Base-by-base conservation (phyloP, 768 basidiomycete species). In the Crassisporium funariophilum region DNA sequence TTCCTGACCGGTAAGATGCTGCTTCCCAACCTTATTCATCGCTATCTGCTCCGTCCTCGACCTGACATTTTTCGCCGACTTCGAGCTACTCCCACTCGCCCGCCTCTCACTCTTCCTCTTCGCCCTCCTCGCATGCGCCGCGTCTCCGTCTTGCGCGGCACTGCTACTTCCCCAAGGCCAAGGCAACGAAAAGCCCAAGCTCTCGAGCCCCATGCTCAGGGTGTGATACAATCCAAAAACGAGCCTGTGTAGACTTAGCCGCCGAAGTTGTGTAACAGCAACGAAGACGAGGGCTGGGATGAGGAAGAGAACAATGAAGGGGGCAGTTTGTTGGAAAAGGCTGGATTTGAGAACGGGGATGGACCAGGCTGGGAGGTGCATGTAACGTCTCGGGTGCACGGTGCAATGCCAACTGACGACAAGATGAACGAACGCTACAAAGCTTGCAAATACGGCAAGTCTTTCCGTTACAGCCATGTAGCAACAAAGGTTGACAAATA, bases 81-180 rank as follows among this genome's bases (percentile, higher is more conserved):
- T 58, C 33, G 50, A 49, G 27, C 46, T 27, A 22, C 56, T 39
- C 19, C 52, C 50, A 24, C 50, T 56, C 8, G 71, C 65, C 58
- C 77, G 80, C 64, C 75, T 79, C 65, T 72, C 11, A 5, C 29
- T 61, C 57, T 72, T 81, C 57, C 73, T 74, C 56, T 68, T 69
- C 12, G 71, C 56, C 25, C 67, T 39, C 54, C 66, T 37, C 47
- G 53, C 33, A 58, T 57, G 40, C 10, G 49, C 20, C 3, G 54
- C 36, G 3, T 36, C 15, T 5, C 53, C 43, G 35, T 52, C 25
- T 24, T 44, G 49, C 9, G 40, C 49, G 22, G 52, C 54, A 19
- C 56, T 44, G 21, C 56, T 55, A n/a, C n/a, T n/a, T n/a, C 71
- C 70, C 82, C 85, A 86, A 52, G 77, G 75, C 86, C 85, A 89